Base-by-base conservation (phyloP, 2,329 filamentous ascomycete species). In the Xylaria sp. region DNA sequence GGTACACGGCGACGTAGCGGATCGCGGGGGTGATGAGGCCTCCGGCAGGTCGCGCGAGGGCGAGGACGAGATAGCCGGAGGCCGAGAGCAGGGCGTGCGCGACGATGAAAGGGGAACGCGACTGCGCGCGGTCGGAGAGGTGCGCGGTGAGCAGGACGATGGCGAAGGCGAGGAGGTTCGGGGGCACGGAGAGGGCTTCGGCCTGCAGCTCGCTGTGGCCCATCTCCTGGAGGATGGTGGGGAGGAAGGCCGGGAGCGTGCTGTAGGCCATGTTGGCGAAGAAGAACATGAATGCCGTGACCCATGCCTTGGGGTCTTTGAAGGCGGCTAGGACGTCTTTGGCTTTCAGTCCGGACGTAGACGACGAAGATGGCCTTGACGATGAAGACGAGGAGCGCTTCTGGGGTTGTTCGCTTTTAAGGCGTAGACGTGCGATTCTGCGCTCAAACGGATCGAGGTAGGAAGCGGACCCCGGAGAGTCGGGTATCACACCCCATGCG, bases 191-290 rank as follows among this genome's bases (percentile, higher is more conserved):
- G 68, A 97, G 89, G 6, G 90, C 92, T 84, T 97, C 94, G 0
- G 93, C 88, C 2, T 87, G 82, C 1, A 92, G 81, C 0, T 87
- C 80, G 44, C 88, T 85, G 81, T 93, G 91, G 68, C 92, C 92
- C 93, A 97, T 90, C 77, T 91, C 88, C 69, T 85, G 84, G 56
- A 97, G 86, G 71, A 97, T 93, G 28, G 92, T 94, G 44, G 94
- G 94, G 2, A 97, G 86, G 78, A 97, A 97, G 58, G 96, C 92
- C 2, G 94, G 94, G 78, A 97, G 89, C 25, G 92, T 95, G 76
- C 90, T 90, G 83, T 97, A 97, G 13, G 94, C 92, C 78, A 97
- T 91, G 80, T 97, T 97, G 77, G 92, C 90, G 79, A 91, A 89
- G 83, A 97, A 94, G 84, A 97, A 93, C 88, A 97, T 97, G 74